These are phyloP conservation scores for Venturia nashicola DNA, from an alignment of 2,329 filamentous ascomycete genomes.

Conservation along the genomic window DNA sequence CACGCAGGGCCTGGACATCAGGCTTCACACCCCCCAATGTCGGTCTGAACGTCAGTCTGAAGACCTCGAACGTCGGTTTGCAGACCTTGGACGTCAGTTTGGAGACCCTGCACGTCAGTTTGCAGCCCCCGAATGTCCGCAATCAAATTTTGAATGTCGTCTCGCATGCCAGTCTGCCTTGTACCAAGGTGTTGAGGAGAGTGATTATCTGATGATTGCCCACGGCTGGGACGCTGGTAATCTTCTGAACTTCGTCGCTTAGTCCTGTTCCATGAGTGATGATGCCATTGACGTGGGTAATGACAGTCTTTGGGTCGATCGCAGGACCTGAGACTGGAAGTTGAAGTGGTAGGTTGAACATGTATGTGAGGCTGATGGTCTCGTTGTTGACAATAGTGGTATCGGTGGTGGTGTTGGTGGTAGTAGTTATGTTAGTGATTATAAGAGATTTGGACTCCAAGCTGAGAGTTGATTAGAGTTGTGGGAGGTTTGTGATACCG, in stretches of 20 bases:
- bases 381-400: background rate
- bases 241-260: background rate
- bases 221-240: background rate
- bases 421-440: too few species aligned
- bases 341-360: background rate
- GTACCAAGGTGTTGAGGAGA: too few species aligned
- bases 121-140: too few species aligned
- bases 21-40: too few species aligned
- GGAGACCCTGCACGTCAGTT: too few species aligned
- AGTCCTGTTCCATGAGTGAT: background rate
- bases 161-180: too few species aligned
- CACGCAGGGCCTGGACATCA: too few species aligned
- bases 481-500: background rate
- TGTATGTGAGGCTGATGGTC: background rate
- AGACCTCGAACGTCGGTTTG: too few species aligned
- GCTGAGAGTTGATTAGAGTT: background rate
- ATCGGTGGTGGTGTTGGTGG: background rate
- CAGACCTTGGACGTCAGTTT: too few species aligned
- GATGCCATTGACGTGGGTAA: background rate
- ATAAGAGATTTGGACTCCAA: background rate
- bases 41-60: too few species aligned
- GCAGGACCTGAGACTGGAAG: background rate
- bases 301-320: background rate
- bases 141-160: background rate
- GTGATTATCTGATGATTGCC: background rate